A percentile compares a stretch with the other conserved stretches of the same genome.
Evolutionary conservation across 768 basidiomycete genomes (phyloP).

Genomic region (Leccinum disarticulatum): DNA sequence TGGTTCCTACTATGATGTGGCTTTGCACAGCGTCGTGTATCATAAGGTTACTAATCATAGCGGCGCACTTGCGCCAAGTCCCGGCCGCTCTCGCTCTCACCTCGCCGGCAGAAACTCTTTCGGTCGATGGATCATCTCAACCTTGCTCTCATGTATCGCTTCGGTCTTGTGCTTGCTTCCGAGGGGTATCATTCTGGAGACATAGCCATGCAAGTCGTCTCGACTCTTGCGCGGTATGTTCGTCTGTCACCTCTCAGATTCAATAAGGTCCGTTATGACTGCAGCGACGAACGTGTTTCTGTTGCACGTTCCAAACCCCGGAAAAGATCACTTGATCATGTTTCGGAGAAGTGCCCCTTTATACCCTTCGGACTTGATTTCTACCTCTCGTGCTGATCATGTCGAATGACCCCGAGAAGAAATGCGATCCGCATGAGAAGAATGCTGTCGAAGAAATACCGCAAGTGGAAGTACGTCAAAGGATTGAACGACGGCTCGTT

Average conservation of each 20-base stretch:
- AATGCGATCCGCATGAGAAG: conserved; percentile 7
- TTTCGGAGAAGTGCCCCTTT: background rate
- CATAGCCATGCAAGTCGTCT: too few species aligned
- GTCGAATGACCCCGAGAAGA: conserved; percentile 18
- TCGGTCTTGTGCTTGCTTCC: too few species aligned
- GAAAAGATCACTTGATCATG: background rate
- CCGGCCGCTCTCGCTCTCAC: too few species aligned
- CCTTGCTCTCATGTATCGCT: too few species aligned
- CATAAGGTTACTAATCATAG: too few species aligned
- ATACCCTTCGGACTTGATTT: background rate
- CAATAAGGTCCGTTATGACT: background rate
- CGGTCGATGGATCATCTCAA: too few species aligned
- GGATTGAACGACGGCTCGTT: conserved; percentile 39
- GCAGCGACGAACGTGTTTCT: conserved; percentile 1
- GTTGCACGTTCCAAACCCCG: background rate
- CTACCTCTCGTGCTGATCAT: conserved; percentile 6
- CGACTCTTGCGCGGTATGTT: too few species aligned
- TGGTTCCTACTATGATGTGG: too few species aligned
- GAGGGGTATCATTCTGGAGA: too few species aligned
- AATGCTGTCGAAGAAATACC: background rate
- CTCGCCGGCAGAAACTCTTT: too few species aligned
- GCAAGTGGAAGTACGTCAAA: conserved; percentile 8
- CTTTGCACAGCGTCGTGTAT: too few species aligned
- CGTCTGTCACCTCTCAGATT: background rate
- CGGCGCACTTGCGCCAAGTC: too few species aligned